phyloP scores from a whole-genome alignment of 768 basidiomycete genomes.

The Trichaptum fuscoviolaceum region DNA sequence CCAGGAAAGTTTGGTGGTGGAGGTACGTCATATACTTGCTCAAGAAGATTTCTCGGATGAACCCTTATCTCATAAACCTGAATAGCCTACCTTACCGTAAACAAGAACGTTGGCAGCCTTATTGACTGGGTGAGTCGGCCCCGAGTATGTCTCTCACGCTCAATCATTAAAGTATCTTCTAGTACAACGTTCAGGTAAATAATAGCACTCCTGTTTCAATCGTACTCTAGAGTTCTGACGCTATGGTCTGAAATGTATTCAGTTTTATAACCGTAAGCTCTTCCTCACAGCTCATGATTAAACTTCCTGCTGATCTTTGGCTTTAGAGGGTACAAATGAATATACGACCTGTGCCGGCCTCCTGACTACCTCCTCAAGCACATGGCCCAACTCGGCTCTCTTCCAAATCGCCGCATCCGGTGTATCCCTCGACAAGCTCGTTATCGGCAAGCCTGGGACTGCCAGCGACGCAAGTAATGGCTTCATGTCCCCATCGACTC shows the following conservation, averaged over 20 bases:
- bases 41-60: background rate
- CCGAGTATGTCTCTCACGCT: background rate
- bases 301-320: background rate
- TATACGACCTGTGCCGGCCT: slow-evolving; percentile 62
- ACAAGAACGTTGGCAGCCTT: slow-evolving; percentile 33
- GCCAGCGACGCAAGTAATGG: slow-evolving; percentile 50
- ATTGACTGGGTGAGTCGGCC: slow-evolving; percentile 37
- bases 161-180: background rate
- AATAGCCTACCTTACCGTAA: slow-evolving; percentile 34
- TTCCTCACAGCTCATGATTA: background rate
- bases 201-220: background rate
- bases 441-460: slow-evolving; percentile 70
- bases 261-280: slow-evolving; percentile 32
- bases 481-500: slow-evolving; percentile 51
- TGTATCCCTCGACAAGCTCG: slow-evolving; percentile 55
- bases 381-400: slow-evolving; percentile 57
- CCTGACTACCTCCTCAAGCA: slow-evolving; percentile 48
- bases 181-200: slow-evolving; percentile 40
- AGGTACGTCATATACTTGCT: background rate
- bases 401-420: slow-evolving; percentile 57
- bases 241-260: background rate
- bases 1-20: slow-evolving; percentile 1
- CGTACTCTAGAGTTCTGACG: background rate
- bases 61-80: background rate
- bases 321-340: slow-evolving; percentile 52